Conservation (phyloP, 768 basidiomycete genomes). For the Flagelloscypha sp. region DNA sequence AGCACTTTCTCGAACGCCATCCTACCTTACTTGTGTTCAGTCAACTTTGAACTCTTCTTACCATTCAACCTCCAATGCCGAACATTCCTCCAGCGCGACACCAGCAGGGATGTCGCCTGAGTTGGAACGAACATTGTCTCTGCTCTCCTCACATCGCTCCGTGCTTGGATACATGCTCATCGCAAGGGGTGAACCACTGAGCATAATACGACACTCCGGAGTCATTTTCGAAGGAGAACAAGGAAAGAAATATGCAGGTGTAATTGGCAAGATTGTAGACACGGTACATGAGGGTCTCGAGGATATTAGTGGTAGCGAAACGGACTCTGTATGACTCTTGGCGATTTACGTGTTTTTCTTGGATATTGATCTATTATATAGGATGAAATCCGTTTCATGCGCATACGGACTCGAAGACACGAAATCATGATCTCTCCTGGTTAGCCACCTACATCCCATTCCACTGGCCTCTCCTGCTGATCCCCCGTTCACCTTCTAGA, state of each 20-base stretch:
- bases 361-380: constrained; percentile 19
- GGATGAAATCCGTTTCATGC: constrained; percentile 84
- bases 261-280: constrained; percentile 68
- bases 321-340: constrained; percentile 43
- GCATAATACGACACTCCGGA: constrained; percentile 79
- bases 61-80: no score
- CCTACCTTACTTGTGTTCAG: no score
- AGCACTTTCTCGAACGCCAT: no score
- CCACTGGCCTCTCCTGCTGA: neutral
- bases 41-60: no score
- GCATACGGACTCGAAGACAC: constrained; percentile 85
- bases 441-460: constrained; percentile 26
- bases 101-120: constrained; percentile 53
- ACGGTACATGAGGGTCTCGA: constrained; percentile 71
- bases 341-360: constrained; percentile 1
- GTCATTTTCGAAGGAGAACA: constrained; percentile 83
- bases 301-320: constrained; percentile 60
- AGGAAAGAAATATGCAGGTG: constrained; percentile 65
- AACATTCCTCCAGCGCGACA: no score
- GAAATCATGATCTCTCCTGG: constrained; percentile 94
- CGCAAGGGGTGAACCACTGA: constrained; percentile 60
- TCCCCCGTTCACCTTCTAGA: constrained; percentile 28
- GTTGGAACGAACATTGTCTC: constrained; percentile 69
- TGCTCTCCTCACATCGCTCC: constrained; percentile 73
- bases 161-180: constrained; percentile 85